Evolutionary conservation across 2,329 filamentous ascomycete genomes (phyloP), one percentile per base, ranked within the genome.

Genomic region (Venturiaceae sp.): DNA sequence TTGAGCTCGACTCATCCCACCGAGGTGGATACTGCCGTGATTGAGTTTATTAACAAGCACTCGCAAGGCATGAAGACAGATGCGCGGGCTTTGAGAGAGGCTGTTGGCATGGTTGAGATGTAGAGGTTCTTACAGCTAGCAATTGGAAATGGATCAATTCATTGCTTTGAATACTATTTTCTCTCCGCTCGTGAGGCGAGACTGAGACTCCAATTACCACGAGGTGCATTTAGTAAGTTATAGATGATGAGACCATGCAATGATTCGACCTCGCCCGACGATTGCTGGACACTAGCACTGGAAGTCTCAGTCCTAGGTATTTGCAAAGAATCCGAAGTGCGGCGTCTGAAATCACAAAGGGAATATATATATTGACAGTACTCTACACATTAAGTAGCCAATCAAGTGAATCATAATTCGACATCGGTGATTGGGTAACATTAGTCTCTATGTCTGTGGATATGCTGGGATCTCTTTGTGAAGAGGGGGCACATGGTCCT

Each of bases 41-140:
- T 67, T 34, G 58, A 67, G 52, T 69, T 75, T 63, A 63, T 72
- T 14, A 60, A 56, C 36, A 67, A 67, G 63, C 66, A 65, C 23
- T 55, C 52, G 36, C 54, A 39, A 52, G 58, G 58, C 9, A 71
- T 75, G 3, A 76, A 74, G 55, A 76, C 79, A 16, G 80, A 82
- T 63, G 72, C 70, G 0, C 74, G 75, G 23, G 70, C 83, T 28
- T 73, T 83, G 57, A 77, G 58, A 74, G 61, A 78, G 74, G 1
- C 67, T 94, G 66, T 80, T 80, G 65, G 72, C 69, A 63, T 77
- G 80, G 64, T 72, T 89, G 3, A 59, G 21, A 56, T 59, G 44
- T 47, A 47, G 26, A 47, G 28, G 28, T 7, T 46, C 16, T 47
- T 5, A 16, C 19, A 26, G 23, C 23, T 26, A 30, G 23, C 26